phyloP scores from a whole-genome alignment of 495 filamentous ascomycete species.

The Cryomyces minteri region DNA sequence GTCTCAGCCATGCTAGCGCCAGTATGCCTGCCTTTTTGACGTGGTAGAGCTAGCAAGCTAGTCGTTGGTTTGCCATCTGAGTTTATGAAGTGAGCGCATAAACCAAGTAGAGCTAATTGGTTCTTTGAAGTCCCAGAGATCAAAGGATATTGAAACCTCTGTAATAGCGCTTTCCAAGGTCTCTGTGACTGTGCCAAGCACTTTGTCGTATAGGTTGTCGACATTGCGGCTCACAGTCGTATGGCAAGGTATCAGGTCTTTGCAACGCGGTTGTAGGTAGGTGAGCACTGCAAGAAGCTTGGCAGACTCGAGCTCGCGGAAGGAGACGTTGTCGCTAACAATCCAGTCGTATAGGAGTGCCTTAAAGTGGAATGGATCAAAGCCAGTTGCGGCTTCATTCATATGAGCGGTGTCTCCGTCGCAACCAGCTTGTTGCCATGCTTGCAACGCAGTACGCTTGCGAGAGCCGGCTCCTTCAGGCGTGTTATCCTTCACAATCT shows the following conservation, averaged over 20 bases:
- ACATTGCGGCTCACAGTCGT: too few relatives aligned
- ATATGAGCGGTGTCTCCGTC: too few relatives aligned
- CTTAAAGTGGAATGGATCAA: not conserved
- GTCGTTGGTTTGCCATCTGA: not conserved
- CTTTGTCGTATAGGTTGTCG: too few relatives aligned
- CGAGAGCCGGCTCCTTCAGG: too few relatives aligned
- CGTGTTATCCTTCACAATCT: too few relatives aligned
- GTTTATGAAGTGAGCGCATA: slow-evolving; percentile 1
- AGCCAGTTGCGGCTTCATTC: not conserved
- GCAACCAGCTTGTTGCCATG: too few relatives aligned
- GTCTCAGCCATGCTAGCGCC: slow-evolving; percentile 1
- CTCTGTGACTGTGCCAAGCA: too few relatives aligned
- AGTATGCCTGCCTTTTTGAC: slow-evolving; percentile 1
- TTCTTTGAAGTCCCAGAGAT: slow-evolving; percentile 5
- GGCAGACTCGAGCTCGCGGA: not conserved
- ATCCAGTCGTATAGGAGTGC: slow-evolving; percentile 1
- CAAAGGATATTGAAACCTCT: too few relatives aligned
- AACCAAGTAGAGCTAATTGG: slow-evolving; percentile 2
- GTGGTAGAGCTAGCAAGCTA: slow-evolving; percentile 1
- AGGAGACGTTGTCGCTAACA: not conserved
- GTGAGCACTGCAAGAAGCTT: not conserved
- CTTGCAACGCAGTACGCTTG: too few relatives aligned
- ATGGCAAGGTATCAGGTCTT: not conserved
- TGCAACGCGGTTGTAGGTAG: not conserved
- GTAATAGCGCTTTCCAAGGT: too few relatives aligned